These are phyloP conservation scores for Plasmodium reichenowi DNA, from an alignment of 169 alveolate genomes.

Conservation along the genomic window DNA sequence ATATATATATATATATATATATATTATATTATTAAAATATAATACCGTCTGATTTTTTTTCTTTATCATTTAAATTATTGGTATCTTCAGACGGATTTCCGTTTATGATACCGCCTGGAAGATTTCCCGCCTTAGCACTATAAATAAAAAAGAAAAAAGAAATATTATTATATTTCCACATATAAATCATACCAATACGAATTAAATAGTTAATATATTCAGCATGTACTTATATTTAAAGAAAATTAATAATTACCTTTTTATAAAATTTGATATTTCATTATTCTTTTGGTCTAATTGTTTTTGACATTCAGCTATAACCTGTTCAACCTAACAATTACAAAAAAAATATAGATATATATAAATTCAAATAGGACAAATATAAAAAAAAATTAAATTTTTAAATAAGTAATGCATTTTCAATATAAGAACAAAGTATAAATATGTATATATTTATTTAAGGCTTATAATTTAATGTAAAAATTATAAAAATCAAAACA, in stretches of 20 bases:
- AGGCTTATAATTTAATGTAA: not conserved
- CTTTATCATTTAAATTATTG: slow-evolving; percentile 19
- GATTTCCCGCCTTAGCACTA: slow-evolving; percentile 37
- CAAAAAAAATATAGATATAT: not conserved
- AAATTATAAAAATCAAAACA: slow-evolving; percentile 4
- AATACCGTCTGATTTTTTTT: slow-evolving; percentile 29
- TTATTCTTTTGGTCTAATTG: slow-evolving; percentile 64
- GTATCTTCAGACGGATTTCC: slow-evolving; percentile 14
- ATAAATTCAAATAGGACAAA: not conserved
- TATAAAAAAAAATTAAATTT: not conserved
- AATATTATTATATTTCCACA: not conserved
- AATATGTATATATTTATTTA: no score
- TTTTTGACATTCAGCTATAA: slow-evolving; percentile 69
- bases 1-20: no score
- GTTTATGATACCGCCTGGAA: slow-evolving; percentile 9
- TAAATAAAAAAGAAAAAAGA: not conserved
- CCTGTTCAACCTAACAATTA: slow-evolving; percentile 55
- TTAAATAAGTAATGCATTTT: not conserved
- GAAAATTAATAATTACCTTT: slow-evolving; percentile 42
- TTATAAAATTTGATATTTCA: slow-evolving; percentile 55
- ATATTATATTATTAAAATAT: slow-evolving; percentile 15
- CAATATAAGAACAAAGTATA: no score
- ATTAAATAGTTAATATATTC: not conserved
- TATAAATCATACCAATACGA: not conserved
- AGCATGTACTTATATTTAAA: slow-evolving; percentile 2